Base-by-base conservation (phyloP, 768 basidiomycete species). In the Russula ochroleuca region DNA sequence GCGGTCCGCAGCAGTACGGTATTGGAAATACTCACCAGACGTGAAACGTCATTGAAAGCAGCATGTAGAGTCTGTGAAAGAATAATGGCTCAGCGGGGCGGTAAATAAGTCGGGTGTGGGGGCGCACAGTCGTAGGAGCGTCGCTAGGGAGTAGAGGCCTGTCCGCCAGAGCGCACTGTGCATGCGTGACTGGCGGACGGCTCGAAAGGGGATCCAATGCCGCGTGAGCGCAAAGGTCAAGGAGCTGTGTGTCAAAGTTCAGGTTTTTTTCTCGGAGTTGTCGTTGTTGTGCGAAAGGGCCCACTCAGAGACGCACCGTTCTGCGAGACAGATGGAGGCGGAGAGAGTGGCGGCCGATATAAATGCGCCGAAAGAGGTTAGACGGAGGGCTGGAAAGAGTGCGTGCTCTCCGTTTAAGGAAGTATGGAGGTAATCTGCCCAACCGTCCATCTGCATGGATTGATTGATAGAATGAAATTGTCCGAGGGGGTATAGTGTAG, bases 41-140 rank as follows among this genome's bases (percentile, higher is more conserved):
- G 59, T 88, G 82, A 66, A 86, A 83, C 23, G 87, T 83, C 86
- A 89, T 89, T 28, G 84, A 80, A 57, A 86, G 76, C 17, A 90
- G 78, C 87, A 90, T 89, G 69, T 89, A 90, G 64, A 81, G 73
- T 60, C 87, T 89, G 57, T 11, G 59, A 14, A 48, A 35, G 11
- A 28, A 28, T 28, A 28, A 43, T 15, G 48, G 52, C 48, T 68
- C n/a, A 45, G 45, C 31, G 33, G 11, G 50, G 28, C 25, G 31
- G 14, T 3, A 41, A 17, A 23, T 14, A 11, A n/a, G 33, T 14
- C n/a, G 14, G 7, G 23, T 11, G 40, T 11, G 41, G 28, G 25
- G 9, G 72, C 86, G 72, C 70, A 89, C 88, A 90, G 72, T 77
- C 88, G 77, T 31, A 85, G 72, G 54, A 83, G 75, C 0, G 82